A percentile compares a stretch with the other conserved stretches of the same genome.
Evolutionary conservation across 208 protist species (phyloP).

Genomic region (Crithidia bombi): DNA sequence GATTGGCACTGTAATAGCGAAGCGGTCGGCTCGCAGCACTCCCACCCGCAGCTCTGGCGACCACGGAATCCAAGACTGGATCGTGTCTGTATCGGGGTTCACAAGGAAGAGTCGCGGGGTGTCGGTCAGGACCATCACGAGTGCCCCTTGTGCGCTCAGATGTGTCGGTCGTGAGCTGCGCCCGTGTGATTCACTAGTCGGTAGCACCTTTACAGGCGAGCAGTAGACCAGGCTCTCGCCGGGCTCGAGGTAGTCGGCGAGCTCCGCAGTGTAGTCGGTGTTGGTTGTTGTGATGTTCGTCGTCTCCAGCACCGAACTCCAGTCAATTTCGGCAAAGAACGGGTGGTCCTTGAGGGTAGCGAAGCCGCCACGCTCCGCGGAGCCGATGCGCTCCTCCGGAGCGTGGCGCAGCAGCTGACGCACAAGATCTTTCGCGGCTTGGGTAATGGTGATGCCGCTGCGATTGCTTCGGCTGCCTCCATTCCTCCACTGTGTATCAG

Average conservation of each 20-base stretch:
- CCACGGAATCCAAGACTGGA: slow-evolving; percentile 47
- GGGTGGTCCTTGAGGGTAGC: slow-evolving; percentile 76
- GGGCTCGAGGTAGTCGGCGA: slow-evolving; percentile 40
- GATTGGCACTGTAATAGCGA: slow-evolving; percentile 32
- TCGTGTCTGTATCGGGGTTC: slow-evolving; percentile 26
- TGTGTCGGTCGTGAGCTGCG: not conserved
- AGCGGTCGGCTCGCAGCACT: slow-evolving; percentile 34
- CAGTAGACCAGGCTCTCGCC: slow-evolving; percentile 66
- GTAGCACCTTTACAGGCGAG: slow-evolving; percentile 37
- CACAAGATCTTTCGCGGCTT: slow-evolving; percentile 75
- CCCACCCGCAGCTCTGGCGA: slow-evolving; percentile 38
- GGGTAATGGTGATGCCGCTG: slow-evolving; percentile 38
- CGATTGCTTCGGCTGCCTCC: not conserved
- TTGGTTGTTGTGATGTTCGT: slow-evolving; percentile 51
- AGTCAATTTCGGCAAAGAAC: slow-evolving; percentile 86
- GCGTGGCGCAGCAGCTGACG: slow-evolving; percentile 67
- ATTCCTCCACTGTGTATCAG: slow-evolving; percentile 1
- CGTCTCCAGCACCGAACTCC: slow-evolving; percentile 48
- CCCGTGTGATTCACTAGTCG: slow-evolving; percentile 2
- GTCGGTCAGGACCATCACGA: slow-evolving; percentile 72
- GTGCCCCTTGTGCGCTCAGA: slow-evolving; percentile 1
- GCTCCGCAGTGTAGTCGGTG: slow-evolving; percentile 50
- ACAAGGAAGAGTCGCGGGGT: slow-evolving; percentile 69
- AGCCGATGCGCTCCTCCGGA: slow-evolving; percentile 75
- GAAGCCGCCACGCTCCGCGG: slow-evolving; percentile 74